These are phyloP conservation scores for Borovskyia barvae DNA, from an alignment of 208 protist genomes.

Conservation along the genomic window DNA sequence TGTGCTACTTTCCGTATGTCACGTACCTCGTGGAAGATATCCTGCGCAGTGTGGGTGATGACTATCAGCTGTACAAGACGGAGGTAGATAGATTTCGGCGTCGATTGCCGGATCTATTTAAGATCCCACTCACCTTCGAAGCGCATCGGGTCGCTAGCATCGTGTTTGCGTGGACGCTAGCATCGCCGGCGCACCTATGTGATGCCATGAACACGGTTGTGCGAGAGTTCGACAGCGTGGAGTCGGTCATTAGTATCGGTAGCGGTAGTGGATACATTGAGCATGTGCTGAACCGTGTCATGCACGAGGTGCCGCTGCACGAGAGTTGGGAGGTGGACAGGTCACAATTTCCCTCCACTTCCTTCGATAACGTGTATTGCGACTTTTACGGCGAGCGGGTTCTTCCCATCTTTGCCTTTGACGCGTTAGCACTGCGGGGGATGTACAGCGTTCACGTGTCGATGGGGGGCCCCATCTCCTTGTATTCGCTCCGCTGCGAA, in stretches of 20 bases:
- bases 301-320: slow-evolving; percentile 40
- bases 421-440: slow-evolving; percentile 65
- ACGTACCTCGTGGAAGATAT: slow-evolving; percentile 76
- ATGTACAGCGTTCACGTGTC: slow-evolving; percentile 84
- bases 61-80: slow-evolving; percentile 86
- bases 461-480: slow-evolving; percentile 64
- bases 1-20: slow-evolving; percentile 84
- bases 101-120: slow-evolving; percentile 68
- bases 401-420: slow-evolving; percentile 80
- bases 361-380: slow-evolving; percentile 71
- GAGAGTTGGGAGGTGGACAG: slow-evolving; percentile 37
- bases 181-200: slow-evolving; percentile 62
- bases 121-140: slow-evolving; percentile 82
- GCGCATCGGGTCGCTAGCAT: slow-evolving; percentile 76
- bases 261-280: slow-evolving; percentile 86
- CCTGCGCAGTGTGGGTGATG: slow-evolving; percentile 59
- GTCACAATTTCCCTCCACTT: slow-evolving; percentile 28
- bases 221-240: slow-evolving; percentile 48
- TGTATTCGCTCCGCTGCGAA: slow-evolving; percentile 75
- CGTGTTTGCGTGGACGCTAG: slow-evolving; percentile 84
- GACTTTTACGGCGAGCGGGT: slow-evolving; percentile 41
- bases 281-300: slow-evolving; percentile 86
- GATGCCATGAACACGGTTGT: slow-evolving; percentile 70
- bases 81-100: slow-evolving; percentile 70
- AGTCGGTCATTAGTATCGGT: slow-evolving; percentile 69